phyloP scores from a whole-genome alignment of 805 yeast species.

The Diddensiella santjacobensis region DNA sequence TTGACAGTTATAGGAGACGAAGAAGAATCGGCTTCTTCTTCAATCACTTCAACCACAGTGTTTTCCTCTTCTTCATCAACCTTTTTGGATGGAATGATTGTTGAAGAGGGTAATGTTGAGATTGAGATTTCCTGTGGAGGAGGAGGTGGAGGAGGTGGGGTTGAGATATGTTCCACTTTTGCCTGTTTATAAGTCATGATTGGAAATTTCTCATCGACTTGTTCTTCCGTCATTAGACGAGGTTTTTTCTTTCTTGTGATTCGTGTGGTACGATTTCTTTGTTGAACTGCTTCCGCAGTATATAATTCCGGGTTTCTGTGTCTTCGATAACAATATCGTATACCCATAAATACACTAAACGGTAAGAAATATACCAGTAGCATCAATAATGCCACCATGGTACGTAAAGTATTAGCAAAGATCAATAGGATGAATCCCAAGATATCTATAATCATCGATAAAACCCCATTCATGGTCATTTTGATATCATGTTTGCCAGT shows the following conservation, averaged over 20 bases:
- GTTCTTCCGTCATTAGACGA: conserved; percentile 28
- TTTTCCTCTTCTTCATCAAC: neutral
- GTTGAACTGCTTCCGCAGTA: conserved; percentile 10
- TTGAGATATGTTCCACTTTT: conserved; percentile 18
- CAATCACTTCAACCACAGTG: neutral
- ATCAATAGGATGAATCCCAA: conserved; percentile 1
- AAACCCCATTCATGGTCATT: neutral
- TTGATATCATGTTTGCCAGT: neutral
- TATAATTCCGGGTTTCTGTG: conserved; percentile 25
- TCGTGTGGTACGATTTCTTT: conserved; percentile 10
- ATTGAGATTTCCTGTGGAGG: neutral
- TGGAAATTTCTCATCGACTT: conserved; percentile 33
- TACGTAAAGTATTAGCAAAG: conserved; percentile 14
- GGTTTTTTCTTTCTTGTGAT: conserved; percentile 21
- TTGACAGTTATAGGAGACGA: neutral
- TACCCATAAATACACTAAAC: conserved; percentile 28
- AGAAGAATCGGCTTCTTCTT: neutral
- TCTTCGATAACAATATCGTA: conserved; percentile 31
- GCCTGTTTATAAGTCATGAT: conserved; percentile 29
- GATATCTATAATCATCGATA: neutral
- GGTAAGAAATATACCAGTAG: conserved; percentile 18
- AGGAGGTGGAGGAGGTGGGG: neutral
- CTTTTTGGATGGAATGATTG: neutral
- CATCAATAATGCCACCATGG: conserved; percentile 17
- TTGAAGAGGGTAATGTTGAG: neutral